Evolutionary conservation across 2,329 filamentous ascomycete species (phyloP).

Genomic region (Clonostachys rhizophaga): DNA sequence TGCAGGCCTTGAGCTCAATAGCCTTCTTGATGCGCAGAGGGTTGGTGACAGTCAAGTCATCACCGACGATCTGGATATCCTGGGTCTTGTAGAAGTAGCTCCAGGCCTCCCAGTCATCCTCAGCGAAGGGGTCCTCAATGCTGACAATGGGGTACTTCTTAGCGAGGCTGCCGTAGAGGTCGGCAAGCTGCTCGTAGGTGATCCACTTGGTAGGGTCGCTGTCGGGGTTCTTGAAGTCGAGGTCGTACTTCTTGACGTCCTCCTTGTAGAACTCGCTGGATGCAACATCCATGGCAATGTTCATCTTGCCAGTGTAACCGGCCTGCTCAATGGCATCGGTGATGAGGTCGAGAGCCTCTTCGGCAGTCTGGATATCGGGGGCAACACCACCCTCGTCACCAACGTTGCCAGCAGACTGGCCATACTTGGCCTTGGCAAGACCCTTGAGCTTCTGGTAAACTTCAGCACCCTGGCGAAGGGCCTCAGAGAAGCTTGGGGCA

Average conservation of each 20-base stretch:
- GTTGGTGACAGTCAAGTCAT: conserved; percentile 99
- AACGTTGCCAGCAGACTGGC: conserved; percentile 97
- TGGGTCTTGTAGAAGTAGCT: conserved; percentile 99
- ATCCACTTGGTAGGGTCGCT: conserved; percentile 96
- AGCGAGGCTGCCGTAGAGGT: conserved; percentile 80
- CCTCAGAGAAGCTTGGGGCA: conserved; percentile 90
- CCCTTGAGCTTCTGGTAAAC: conserved; percentile 98
- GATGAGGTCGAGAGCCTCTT: conserved; percentile 97
- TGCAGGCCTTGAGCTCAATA: conserved; percentile 98
- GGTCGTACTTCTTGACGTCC: conserved; percentile 98
- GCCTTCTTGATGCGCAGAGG: conserved; percentile 99
- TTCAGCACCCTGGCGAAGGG: conserved; percentile 92
- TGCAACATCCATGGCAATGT: conserved; percentile 98
- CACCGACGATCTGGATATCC: conserved; percentile 97
- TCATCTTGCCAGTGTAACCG: conserved; percentile 92
- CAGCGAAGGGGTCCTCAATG: conserved; percentile 98
- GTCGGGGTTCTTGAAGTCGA: conserved; percentile 99
- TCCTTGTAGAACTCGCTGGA: conserved; percentile 99
- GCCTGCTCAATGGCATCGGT: conserved; percentile 89
- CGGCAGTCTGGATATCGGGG: conserved; percentile 94
- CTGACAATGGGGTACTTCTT: conserved; percentile 98
- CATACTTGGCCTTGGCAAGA: conserved; percentile 99
- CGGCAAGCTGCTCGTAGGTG: conserved; percentile 95
- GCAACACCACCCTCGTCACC: conserved; percentile 99
- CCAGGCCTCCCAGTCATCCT: conserved; percentile 99